These are phyloP conservation scores for Cucumis melo DNA, from an alignment of 306 rosid species.

Conservation along the genomic window DNA sequence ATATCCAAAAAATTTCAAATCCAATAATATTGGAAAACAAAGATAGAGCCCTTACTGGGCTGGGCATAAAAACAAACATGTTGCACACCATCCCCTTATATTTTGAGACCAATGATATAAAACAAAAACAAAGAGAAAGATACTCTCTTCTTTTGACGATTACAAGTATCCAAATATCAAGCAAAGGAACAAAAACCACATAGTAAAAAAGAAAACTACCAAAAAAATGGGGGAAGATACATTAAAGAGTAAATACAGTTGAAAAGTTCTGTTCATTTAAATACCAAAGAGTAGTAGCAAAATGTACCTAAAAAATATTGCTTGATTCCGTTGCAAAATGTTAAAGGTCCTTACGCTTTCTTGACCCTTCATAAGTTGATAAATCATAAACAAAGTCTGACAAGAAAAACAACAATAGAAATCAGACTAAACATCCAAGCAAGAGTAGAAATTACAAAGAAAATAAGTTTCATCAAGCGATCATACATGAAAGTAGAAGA, in stretches of 20 bases:
- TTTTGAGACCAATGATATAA: background rate
- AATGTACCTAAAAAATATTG: slow-evolving; percentile 8
- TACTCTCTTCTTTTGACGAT: background rate
- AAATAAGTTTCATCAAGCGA: background rate
- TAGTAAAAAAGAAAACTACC: background rate
- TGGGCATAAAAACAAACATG: background rate
- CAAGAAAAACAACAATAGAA: background rate
- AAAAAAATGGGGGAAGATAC: background rate
- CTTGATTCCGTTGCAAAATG: slow-evolving; percentile 1
- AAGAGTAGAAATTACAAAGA: background rate
- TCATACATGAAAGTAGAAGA: background rate
- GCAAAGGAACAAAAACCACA: background rate
- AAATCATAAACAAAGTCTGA: slow-evolving; percentile 6
- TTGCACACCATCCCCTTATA: background rate
- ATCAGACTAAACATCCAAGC: slow-evolving; percentile 1
- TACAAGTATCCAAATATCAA: background rate
- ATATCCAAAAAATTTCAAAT: background rate
- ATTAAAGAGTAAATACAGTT: background rate
- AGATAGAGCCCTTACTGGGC: background rate
- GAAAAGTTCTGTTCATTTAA: background rate
- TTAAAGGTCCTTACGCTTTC: slow-evolving; percentile 4
- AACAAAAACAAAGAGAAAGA: background rate
- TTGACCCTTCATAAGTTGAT: background rate
- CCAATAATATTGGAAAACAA: background rate
- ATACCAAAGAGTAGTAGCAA: background rate